Evolutionary conservation across 2,329 filamentous ascomycete genomes (phyloP).

Genomic region (Pseudogymnoascus sp.): DNA sequence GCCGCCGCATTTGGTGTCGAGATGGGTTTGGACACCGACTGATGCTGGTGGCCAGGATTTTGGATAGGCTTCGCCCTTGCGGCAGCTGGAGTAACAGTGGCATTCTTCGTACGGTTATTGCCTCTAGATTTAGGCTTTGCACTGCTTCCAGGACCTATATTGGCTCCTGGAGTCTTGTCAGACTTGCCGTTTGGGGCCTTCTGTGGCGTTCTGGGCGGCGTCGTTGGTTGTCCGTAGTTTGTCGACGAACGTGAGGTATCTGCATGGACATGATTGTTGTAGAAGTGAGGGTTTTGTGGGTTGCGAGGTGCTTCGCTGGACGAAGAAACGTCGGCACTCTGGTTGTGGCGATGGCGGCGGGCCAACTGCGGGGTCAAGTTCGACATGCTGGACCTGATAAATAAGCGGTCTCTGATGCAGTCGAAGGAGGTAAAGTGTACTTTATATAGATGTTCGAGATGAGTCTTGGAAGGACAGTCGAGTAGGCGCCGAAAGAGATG

Average conservation of each 20-base stretch:
- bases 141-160: constrained; percentile 17
- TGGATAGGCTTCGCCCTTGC: constrained; percentile 21
- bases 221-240: constrained; percentile 22
- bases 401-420: constrained; percentile 36
- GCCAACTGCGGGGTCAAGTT: constrained; percentile 33
- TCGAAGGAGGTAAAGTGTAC: constrained; percentile 22
- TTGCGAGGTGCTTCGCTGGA: constrained; percentile 22
- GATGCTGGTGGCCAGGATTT: constrained; percentile 16
- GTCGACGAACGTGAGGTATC: constrained; percentile 26
- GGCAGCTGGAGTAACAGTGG: constrained; percentile 23
- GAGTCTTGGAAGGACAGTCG: not conserved
- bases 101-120: constrained; percentile 27
- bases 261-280: constrained; percentile 32
- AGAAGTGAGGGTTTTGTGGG: constrained; percentile 39
- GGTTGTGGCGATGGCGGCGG: constrained; percentile 27
- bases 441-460: not conserved
- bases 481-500: constrained; percentile 21
- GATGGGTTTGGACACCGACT: constrained; percentile 27
- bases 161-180: constrained; percentile 13
- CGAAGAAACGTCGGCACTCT: constrained; percentile 20
- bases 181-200: constrained; percentile 18
- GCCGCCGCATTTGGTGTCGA: constrained; percentile 41
- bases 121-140: constrained; percentile 26
- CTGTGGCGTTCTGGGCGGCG: constrained; percentile 28
- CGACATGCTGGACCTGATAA: constrained; percentile 44